phyloP scores from a whole-genome alignment of 2,329 filamentous ascomycete species.

The Alternaria arbusti region DNA sequence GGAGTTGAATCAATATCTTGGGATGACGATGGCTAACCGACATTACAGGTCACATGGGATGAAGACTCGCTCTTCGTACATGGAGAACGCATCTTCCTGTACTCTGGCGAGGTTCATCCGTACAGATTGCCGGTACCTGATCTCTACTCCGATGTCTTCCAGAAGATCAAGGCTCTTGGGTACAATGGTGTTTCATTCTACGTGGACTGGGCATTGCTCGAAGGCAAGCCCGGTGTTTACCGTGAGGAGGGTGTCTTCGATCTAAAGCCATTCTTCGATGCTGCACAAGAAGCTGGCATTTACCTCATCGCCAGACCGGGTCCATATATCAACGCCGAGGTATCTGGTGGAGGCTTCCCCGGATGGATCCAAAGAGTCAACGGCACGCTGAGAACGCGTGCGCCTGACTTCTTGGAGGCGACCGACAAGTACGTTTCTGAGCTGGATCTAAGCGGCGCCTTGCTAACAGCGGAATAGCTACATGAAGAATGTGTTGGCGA shows the following conservation, averaged over 20 bases:
- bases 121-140: constrained; percentile 68
- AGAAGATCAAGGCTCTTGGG: constrained; percentile 82
- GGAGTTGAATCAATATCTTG: neutral
- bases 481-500: constrained; percentile 64
- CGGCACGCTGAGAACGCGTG: constrained; percentile 68
- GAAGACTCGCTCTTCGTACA: constrained; percentile 72
- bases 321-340: constrained; percentile 81
- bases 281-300: constrained; percentile 73
- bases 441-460: neutral
- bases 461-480: constrained; percentile 55
- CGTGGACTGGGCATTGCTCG: constrained; percentile 77
- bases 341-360: constrained; percentile 77
- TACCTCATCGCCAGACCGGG: constrained; percentile 75
- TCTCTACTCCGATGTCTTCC: constrained; percentile 75
- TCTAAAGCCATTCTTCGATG: constrained; percentile 76
- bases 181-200: constrained; percentile 84
- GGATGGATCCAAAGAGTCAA: constrained; percentile 78
- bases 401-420: constrained; percentile 67
- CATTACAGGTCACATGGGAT: constrained; percentile 69
- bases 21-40: neutral
- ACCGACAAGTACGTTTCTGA: constrained; percentile 65
- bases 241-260: constrained; percentile 74
- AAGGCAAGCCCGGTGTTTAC: constrained; percentile 75
- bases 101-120: constrained; percentile 76
- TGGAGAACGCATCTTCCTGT: constrained; percentile 74